Evolutionary conservation across 768 basidiomycete species (phyloP).

Genomic region (Trichaptum fuscoviolaceum): DNA sequence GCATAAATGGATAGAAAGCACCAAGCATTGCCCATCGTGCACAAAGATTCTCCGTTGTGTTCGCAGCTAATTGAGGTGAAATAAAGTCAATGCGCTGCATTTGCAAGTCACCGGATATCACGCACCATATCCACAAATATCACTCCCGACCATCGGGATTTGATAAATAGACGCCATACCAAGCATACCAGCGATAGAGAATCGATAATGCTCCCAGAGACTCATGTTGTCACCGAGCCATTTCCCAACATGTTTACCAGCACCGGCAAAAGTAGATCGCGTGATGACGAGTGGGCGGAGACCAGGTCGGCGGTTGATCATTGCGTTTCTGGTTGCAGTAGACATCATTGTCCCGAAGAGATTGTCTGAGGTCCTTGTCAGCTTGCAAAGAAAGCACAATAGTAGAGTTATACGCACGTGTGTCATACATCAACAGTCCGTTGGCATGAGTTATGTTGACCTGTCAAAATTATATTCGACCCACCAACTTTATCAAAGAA

Average conservation of each 20-base stretch:
- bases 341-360: conserved; percentile 74
- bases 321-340: conserved; percentile 49
- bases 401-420: conserved; percentile 24
- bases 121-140: conserved; percentile 65
- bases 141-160: conserved; percentile 72
- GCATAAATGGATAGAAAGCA: conserved; percentile 76
- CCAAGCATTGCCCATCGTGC: conserved; percentile 75
- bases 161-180: conserved; percentile 62
- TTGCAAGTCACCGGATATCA: conserved; percentile 2
- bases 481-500: not conserved
- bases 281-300: conserved; percentile 62
- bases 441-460: conserved; percentile 48
- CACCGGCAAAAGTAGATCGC: conserved; percentile 68
- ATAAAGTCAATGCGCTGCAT: conserved; percentile 3
- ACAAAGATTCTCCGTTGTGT: conserved; percentile 65
- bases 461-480: conserved; percentile 17
- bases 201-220: conserved; percentile 52
- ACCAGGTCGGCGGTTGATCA: conserved; percentile 58
- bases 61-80: conserved; percentile 31
- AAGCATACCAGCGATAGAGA: conserved; percentile 59
- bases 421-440: conserved; percentile 54
- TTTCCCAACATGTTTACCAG: conserved; percentile 62
- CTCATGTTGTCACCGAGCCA: conserved; percentile 70
- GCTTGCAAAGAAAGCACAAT: not conserved
- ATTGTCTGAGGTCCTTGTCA: conserved; percentile 35